Evolutionary conservation across 2,329 filamentous ascomycete genomes (phyloP).

Genomic region (Calonectria leucothoes): DNA sequence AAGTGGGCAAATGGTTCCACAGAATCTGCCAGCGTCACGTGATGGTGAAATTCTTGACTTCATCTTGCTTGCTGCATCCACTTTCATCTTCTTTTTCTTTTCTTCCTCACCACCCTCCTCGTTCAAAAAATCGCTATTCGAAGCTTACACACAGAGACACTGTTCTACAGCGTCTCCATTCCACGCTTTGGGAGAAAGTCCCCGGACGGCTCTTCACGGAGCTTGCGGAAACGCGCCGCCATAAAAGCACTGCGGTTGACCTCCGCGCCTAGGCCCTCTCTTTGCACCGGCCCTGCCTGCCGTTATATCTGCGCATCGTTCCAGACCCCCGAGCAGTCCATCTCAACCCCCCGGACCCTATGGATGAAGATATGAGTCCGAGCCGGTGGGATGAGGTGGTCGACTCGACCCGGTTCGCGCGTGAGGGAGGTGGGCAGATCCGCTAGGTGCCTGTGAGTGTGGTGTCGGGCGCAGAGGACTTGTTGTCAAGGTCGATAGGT

Average conservation of each 20-base stretch:
- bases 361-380: conserved; percentile 94
- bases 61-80: conserved; percentile 13
- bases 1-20: background rate
- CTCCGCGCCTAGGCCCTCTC: conserved; percentile 70
- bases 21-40: background rate
- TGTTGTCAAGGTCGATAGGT: conserved; percentile 97
- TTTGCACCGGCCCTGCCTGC: conserved; percentile 53
- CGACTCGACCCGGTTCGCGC: conserved; percentile 19
- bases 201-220: conserved; percentile 81
- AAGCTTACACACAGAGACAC: conserved; percentile 92
- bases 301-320: conserved; percentile 55
- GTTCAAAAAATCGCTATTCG: conserved; percentile 99
- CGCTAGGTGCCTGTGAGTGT: conserved; percentile 59
- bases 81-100: conserved; percentile 35
- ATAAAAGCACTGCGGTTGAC: conserved; percentile 98
- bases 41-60: background rate
- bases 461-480: conserved; percentile 64
- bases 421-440: conserved; percentile 55
- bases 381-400: conserved; percentile 34
- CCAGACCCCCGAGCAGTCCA: background rate
- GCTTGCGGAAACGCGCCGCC: conserved; percentile 98
- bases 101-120: conserved; percentile 74
- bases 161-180: conserved; percentile 48
- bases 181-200: conserved; percentile 99
- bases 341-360: conserved; percentile 55